phyloP scores from a whole-genome alignment of 2,329 filamentous ascomycete species.

The Talaromyces funiculosus region DNA sequence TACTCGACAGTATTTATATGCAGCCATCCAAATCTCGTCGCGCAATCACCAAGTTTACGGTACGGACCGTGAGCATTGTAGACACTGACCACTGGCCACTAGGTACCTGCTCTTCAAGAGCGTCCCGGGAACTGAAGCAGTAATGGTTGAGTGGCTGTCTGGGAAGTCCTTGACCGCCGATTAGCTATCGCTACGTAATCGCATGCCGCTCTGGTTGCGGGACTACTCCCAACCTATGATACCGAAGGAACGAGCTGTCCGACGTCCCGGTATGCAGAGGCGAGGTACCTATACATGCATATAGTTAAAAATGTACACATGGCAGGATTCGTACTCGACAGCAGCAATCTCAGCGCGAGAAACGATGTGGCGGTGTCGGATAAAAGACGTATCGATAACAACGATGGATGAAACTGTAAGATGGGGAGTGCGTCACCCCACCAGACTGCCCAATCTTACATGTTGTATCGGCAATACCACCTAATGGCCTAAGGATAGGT shows the following conservation, averaged over 20 bases:
- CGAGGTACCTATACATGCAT: constrained; percentile 8
- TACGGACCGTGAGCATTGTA: background rate
- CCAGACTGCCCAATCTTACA: constrained; percentile 3
- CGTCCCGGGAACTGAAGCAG: too few relatives aligned
- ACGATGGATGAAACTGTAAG: background rate
- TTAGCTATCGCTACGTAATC: constrained; percentile 18
- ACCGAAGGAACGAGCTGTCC: background rate
- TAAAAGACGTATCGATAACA: background rate
- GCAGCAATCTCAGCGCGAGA: background rate
- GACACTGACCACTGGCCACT: background rate
- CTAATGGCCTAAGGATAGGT: background rate
- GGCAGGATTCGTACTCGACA: background rate
- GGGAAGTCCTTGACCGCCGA: constrained; percentile 15
- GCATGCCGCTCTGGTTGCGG: constrained; percentile 12
- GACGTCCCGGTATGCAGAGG: background rate
- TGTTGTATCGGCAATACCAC: background rate
- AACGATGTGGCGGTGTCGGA: constrained; percentile 4
- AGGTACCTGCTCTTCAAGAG: too few relatives aligned
- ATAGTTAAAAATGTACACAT: constrained; percentile 1
- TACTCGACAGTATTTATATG: background rate
- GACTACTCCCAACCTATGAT: constrained; percentile 8
- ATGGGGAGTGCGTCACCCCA: constrained; percentile 8
- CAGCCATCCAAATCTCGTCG: background rate
- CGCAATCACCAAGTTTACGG: background rate
- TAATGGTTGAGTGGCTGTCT: background rate